Conservation (phyloP, 805 yeast genomes). For the Pichia phayaonensis region DNA sequence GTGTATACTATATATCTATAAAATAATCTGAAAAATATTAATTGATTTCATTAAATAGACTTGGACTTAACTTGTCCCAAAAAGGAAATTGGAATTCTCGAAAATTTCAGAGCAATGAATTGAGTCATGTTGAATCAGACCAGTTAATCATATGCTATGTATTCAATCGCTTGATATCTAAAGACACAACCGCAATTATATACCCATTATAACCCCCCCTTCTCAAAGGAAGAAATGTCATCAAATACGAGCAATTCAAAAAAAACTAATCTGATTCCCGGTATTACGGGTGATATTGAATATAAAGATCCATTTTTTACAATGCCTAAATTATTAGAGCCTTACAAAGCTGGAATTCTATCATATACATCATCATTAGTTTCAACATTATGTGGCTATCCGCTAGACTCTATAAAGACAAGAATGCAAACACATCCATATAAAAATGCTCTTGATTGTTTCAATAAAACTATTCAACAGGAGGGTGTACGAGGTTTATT, state of each 20-base stretch:
- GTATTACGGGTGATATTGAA: slow-evolving; percentile 50
- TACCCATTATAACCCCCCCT: not conserved
- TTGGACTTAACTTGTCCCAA: too few species aligned
- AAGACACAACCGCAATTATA: not conserved
- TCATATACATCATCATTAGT: slow-evolving; percentile 59
- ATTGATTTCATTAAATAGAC: too few species aligned
- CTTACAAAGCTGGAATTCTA: slow-evolving; percentile 49
- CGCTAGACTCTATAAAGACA: slow-evolving; percentile 80
- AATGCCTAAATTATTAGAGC: slow-evolving; percentile 41
- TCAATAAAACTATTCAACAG: slow-evolving; percentile 40
- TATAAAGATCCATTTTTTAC: slow-evolving; percentile 37
- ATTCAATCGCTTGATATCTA: not conserved
- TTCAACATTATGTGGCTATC: slow-evolving; percentile 70
- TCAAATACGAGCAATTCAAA: not conserved
- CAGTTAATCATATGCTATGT: not conserved
- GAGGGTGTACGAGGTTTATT: slow-evolving; percentile 71
- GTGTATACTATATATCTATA: not conserved
- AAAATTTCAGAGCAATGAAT: not conserved
- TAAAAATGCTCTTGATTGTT: slow-evolving; percentile 49
- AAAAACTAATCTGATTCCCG: slow-evolving; percentile 29
- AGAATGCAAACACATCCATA: slow-evolving; percentile 76
- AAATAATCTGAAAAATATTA: not conserved
- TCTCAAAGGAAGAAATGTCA: not conserved
- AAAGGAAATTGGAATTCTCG: not conserved
- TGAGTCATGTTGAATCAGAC: not conserved